Evolutionary conservation across 176 grass and related monocot species (phyloP), one percentile per base, ranked within the genome.

Genomic region (Oryza australiensis): DNA sequence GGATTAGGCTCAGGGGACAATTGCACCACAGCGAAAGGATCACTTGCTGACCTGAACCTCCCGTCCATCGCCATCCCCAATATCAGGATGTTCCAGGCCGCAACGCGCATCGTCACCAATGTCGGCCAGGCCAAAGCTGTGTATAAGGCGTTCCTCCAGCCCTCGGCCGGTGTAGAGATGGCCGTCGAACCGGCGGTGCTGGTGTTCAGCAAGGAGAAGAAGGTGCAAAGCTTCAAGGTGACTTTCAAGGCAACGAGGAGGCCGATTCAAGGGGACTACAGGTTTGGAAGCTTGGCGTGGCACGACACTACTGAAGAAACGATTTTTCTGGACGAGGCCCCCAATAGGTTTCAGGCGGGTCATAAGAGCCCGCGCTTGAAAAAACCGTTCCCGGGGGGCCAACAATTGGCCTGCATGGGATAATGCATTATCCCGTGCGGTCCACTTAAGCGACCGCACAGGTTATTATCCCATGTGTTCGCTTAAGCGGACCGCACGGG

Each of bases 31-130:
- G n/a, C 4, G 1, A 7, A 12, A 41, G 32, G 32, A 33, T 33
- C 81, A 10, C 26, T 74, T 7, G 60, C 70, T 9, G 20, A 87
- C 37, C 55, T 93, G 1, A 93, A 93, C 34, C 64, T 85, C 13
- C 87, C 87, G n/a, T 87, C 91, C 0, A 87, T 93, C 34, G 34
- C 76, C 4, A 77, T 93, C 46, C 76, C 87, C 18, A 78, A 87
- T 51, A 87, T 87, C 15, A 89, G 78, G 71, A 71, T 43, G 1
- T 32, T 2, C 6, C 51, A 55, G 18, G 18, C 5, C 0, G 6
- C 18, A 0, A 22, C 6, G 0, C 51, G 51, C 51, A 55, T 5
- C 1, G 51, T 43, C 27, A 68, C 66, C 66, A 68, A 68, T 18
- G 66, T 68, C 32, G 66, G 32, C 8, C 32, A 68, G 18, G 29